A percentile compares a stretch with the other conserved stretches of the same genome.
Conservation (phyloP, 176 grass and related monocot species). For the Oryza punctata region DNA sequence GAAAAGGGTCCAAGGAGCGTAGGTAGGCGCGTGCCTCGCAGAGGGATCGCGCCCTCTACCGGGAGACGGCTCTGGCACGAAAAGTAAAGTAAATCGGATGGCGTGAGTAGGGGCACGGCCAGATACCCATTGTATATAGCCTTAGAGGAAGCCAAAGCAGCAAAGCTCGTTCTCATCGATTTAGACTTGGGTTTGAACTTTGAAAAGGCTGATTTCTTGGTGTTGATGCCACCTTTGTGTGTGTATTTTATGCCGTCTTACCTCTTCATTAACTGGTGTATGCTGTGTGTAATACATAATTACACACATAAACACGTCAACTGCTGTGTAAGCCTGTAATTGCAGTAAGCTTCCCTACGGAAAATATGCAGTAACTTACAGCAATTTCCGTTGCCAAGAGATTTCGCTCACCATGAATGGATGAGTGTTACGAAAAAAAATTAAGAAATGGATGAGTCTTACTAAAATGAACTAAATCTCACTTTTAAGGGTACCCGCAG, state of each 20-base stretch:
- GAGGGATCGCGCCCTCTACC: no score
- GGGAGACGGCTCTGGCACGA: no score
- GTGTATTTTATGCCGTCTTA: neutral
- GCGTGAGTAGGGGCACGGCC: no score
- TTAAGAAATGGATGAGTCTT: no score
- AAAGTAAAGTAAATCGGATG: no score
- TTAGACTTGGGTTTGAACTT: no score
- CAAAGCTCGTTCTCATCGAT: no score
- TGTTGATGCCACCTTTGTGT: neutral
- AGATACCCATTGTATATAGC: no score
- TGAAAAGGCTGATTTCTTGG: neutral
- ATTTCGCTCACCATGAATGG: neutral
- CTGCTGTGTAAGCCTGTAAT: neutral
- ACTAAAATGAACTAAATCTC: neutral
- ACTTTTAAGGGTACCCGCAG: neutral
- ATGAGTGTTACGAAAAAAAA: no score
- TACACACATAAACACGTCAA: neutral
- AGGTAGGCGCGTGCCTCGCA: no score
- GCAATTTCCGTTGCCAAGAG: neutral
- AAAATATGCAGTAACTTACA: neutral
- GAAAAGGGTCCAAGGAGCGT: no score
- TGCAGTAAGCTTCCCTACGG: neutral
- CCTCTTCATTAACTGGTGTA: neutral
- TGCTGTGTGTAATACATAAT: neutral
- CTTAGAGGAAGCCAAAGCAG: no score